These are phyloP conservation scores for Talaromyces albobiverticillius DNA, from an alignment of 2,329 filamentous ascomycete genomes.

Conservation along the genomic window DNA sequence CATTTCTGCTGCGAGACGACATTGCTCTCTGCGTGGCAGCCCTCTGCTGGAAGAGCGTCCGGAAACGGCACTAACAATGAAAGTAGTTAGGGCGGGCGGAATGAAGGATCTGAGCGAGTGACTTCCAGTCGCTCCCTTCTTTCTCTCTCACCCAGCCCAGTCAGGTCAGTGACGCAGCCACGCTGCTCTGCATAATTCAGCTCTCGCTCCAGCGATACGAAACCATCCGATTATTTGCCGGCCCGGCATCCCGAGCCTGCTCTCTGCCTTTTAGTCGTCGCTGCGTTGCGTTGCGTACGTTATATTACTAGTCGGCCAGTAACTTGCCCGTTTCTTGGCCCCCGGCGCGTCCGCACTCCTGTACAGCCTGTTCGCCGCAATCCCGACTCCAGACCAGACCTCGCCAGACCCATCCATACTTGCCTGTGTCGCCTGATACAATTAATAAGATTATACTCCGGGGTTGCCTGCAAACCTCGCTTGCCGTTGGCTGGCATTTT, in stretches of 20 bases:
- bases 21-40: not conserved
- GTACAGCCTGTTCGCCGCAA: constrained; percentile 12
- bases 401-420: constrained; percentile 16
- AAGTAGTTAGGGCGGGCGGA: not conserved
- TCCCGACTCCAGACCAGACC: constrained; percentile 9
- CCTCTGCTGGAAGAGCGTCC: not conserved
- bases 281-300: too few relatives aligned
- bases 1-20: not conserved
- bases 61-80: not conserved
- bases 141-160: not conserved
- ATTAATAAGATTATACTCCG: not conserved
- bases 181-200: not conserved
- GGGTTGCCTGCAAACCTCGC: not conserved
- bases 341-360: constrained; percentile 3
- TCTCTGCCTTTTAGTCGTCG: not conserved
- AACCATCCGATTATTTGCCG: constrained; percentile 1
- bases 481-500: constrained; percentile 14
- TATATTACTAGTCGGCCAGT: not conserved
- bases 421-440: constrained; percentile 12
- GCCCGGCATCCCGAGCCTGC: constrained; percentile 4
- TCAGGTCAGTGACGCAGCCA: not conserved
- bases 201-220: not conserved
- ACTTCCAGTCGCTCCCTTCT: not conserved
- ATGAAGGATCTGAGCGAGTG: not conserved
- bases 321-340: constrained; percentile 1